phyloP scores from a whole-genome alignment of 768 basidiomycete species.

The Mycena pura region DNA sequence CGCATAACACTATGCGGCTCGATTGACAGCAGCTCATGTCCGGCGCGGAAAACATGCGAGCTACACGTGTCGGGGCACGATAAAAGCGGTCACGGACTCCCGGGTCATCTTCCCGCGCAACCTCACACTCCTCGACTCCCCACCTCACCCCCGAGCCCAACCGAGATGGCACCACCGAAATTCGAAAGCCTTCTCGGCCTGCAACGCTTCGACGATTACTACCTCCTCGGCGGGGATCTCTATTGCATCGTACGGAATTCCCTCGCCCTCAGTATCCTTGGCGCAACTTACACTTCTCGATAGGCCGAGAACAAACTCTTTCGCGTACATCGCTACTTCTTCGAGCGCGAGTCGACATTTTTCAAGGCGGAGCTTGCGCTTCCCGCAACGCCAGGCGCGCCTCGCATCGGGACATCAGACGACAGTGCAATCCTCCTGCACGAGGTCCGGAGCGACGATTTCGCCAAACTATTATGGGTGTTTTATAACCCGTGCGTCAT shows the following conservation, averaged over 20 bases:
- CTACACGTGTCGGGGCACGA: conserved; percentile 42
- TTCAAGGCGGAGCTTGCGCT: conserved; percentile 47
- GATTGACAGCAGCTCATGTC: conserved; percentile 12
- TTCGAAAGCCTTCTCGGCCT: conserved; percentile 27
- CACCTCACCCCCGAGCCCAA: conserved; percentile 26
- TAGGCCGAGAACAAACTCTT: conserved; percentile 60
- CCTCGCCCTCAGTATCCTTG: neutral
- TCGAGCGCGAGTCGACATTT: conserved; percentile 54
- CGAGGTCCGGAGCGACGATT: conserved; percentile 45
- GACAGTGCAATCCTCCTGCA: conserved; percentile 51
- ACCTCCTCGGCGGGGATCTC: conserved; percentile 51
- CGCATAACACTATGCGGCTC: conserved; percentile 10
- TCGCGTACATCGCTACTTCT: conserved; percentile 59
- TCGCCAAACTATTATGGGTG: conserved; percentile 59
- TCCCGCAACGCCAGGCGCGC: conserved; percentile 39
- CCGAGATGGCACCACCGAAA: conserved; percentile 6
- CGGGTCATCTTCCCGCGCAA: conserved; percentile 33
- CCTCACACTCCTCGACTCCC: too few species aligned
- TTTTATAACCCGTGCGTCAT: conserved; percentile 58
- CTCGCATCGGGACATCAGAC: conserved; percentile 45
- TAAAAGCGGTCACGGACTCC: conserved; percentile 25
- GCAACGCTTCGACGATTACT: conserved; percentile 42
- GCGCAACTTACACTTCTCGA: neutral
- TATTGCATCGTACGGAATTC: conserved; percentile 44
- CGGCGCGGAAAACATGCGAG: conserved; percentile 36